Conservation (phyloP, 345 rosid genomes). For the Eucalyptus guilfoylei region DNA sequence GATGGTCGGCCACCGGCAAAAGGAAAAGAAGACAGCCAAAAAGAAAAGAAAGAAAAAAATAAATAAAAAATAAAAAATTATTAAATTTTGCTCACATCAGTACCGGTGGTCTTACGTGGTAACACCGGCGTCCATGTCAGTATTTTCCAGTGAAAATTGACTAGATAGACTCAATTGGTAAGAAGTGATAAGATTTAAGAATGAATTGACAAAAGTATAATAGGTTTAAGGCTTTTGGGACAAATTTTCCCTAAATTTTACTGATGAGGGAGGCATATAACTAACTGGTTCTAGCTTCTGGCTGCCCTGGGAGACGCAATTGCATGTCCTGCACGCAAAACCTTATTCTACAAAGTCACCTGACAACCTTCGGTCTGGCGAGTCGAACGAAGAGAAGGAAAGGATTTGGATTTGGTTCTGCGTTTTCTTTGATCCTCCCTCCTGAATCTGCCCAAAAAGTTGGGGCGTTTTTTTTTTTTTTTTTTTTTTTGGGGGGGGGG, state of each 20-base stretch:
- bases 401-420: neutral
- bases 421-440: neutral
- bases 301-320: neutral
- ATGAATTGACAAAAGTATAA: too few relatives aligned
- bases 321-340: neutral
- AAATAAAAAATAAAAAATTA: too few relatives aligned
- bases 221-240: too few relatives aligned
- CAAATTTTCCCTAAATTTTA: neutral
- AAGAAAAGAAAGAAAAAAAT: too few relatives aligned
- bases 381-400: neutral
- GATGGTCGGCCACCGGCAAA: rapidly evolving
- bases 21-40: too few relatives aligned
- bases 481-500: too few relatives aligned
- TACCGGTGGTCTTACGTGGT: rapidly evolving
- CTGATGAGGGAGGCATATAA: neutral
- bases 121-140: rapidly evolving
- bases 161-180: too few relatives aligned
- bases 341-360: neutral
- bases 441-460: neutral
- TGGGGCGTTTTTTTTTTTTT: too few relatives aligned
- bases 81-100: too few relatives aligned
- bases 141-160: too few relatives aligned
- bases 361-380: neutral
- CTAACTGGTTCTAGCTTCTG: neutral
- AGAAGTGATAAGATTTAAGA: too few relatives aligned